phyloP scores from a whole-genome alignment of 768 basidiomycete genomes.

The Russula dissimulans region DNA sequence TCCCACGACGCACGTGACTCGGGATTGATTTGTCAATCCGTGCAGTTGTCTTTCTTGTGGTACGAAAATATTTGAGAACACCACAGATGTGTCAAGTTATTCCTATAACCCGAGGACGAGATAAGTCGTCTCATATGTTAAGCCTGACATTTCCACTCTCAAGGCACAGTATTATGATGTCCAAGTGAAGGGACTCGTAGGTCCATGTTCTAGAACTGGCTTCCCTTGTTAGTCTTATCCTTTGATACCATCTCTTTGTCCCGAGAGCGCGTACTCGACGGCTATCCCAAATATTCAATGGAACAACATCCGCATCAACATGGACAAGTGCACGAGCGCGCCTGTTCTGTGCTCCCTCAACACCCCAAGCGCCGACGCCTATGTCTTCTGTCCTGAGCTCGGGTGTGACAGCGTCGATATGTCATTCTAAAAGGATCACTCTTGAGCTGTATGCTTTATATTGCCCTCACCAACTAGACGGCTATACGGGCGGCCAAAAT shows the following conservation, averaged over 20 bases:
- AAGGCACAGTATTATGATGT: background rate
- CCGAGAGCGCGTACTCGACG: background rate
- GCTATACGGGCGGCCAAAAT: slow-evolving; percentile 38
- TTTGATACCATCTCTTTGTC: slow-evolving; percentile 5
- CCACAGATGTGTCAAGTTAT: slow-evolving; percentile 21
- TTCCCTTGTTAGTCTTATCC: slow-evolving; percentile 50
- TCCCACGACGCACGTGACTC: no score
- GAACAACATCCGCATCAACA: slow-evolving; percentile 30
- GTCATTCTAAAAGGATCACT: no score
- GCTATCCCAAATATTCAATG: slow-evolving; percentile 29
- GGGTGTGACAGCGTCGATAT: slow-evolving; percentile 3
- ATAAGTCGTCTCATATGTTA: background rate
- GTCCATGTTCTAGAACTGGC: slow-evolving; percentile 29
- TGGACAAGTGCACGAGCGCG: slow-evolving; percentile 26
- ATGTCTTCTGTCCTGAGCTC: slow-evolving; percentile 22
- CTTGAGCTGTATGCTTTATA: no score
- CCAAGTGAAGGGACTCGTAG: background rate
- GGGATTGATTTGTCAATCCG: no score
- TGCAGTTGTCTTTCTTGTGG: slow-evolving; percentile 23
- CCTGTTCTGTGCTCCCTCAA: no score
- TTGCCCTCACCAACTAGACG: slow-evolving; percentile 25
- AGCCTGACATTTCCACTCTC: background rate
- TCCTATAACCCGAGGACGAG: background rate
- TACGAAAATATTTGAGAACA: slow-evolving; percentile 52
- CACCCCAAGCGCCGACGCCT: slow-evolving; percentile 19